Conservation (phyloP, 345 rosid species). For the Geranium rotundifolium region DNA sequence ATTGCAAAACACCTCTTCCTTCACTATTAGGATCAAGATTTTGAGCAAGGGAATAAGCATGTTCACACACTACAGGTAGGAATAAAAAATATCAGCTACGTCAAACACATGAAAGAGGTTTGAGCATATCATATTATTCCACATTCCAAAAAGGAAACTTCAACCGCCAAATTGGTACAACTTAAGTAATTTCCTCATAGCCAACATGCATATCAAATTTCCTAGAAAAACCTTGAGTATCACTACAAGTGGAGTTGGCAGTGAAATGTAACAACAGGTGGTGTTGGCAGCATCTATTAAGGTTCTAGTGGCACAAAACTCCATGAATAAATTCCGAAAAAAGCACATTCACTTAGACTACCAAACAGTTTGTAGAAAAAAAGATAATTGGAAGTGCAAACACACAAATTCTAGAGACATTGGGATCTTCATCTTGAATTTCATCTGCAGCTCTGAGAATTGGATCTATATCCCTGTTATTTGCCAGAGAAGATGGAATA, state of each 20-base stretch:
- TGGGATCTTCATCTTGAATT: conserved; percentile 88
- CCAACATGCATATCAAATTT: neutral
- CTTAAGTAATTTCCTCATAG: neutral
- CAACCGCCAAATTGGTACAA: neutral
- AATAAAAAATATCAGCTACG: conserved; percentile 9
- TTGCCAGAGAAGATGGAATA: conserved; percentile 80
- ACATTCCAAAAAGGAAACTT: neutral
- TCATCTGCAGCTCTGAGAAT: conserved; percentile 94
- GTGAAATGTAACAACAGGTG: no score
- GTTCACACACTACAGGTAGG: conserved; percentile 75
- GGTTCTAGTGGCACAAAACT: neutral
- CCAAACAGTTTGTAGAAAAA: neutral
- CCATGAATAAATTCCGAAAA: neutral
- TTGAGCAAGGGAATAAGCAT: conserved; percentile 89
- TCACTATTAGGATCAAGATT: conserved; percentile 94
- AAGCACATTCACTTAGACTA: neutral
- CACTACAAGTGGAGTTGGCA: no score
- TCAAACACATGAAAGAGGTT: neutral
- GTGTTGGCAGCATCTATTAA: no score
- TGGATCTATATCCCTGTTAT: conserved; percentile 76
- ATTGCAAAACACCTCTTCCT: conserved; percentile 95
- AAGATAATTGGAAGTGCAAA: neutral
- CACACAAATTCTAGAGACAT: conserved; percentile 72
- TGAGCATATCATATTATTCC: neutral
- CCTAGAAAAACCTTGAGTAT: no score